phyloP scores from a whole-genome alignment of 2,329 filamentous ascomycete species.

The Alternaria sp. region DNA sequence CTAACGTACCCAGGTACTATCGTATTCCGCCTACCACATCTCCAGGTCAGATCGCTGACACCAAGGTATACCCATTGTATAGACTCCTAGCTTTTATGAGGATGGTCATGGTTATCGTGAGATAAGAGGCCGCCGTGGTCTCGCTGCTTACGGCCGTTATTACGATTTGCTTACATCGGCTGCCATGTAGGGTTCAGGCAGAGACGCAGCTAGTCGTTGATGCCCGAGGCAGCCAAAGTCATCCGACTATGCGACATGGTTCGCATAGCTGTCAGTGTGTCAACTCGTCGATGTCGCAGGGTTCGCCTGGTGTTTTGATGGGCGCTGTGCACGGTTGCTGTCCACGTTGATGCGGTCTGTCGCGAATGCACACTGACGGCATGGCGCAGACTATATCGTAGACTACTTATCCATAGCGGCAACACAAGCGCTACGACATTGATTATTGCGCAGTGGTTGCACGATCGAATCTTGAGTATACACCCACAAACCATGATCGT shows the following conservation, averaged over 20 bases:
- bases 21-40: neutral
- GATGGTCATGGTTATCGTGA: neutral
- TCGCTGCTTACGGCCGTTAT: neutral
- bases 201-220: neutral
- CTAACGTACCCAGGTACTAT: neutral
- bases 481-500: neutral
- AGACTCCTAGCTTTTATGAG: neutral
- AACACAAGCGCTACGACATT: neutral
- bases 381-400: neutral
- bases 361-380: neutral
- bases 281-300: neutral
- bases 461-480: neutral
- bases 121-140: neutral
- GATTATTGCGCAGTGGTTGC: neutral
- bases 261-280: neutral
- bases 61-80: neutral
- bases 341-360: neutral
- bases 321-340: neutral
- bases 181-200: neutral
- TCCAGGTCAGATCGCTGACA: neutral
- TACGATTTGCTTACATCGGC: neutral
- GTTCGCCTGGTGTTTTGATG: neutral
- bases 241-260: neutral
- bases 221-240: neutral
- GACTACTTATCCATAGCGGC: neutral